Conservation (phyloP, 2,329 filamentous ascomycete species). For the Colletotrichum sp. region DNA sequence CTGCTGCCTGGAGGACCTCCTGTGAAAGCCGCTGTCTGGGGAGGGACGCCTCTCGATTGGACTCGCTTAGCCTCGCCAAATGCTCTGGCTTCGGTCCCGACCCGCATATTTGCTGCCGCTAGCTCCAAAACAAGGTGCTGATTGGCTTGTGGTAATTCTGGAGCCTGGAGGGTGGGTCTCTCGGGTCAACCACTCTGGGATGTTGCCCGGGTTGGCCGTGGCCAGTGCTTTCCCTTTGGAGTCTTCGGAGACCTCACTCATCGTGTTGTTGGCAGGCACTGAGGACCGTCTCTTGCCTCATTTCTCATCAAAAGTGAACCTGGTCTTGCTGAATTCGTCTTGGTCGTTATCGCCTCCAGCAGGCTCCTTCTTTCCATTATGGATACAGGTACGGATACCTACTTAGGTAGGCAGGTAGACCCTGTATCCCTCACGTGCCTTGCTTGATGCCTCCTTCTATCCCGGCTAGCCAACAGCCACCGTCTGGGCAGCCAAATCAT, state of each 20-base stretch:
- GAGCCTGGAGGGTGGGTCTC: constrained; percentile 9
- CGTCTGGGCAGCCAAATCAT: not conserved
- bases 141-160: not conserved
- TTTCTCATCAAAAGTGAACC: not conserved
- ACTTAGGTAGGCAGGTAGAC: not conserved
- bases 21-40: not conserved
- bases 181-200: not conserved
- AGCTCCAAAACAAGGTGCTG: not conserved
- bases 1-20: constrained; percentile 12
- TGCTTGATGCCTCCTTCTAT: not conserved
- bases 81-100: not conserved
- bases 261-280: not conserved
- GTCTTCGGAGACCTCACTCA: not conserved
- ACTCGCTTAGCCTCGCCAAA: constrained; percentile 1
- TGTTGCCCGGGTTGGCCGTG: not conserved
- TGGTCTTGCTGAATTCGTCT: not conserved
- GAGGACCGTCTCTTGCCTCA: not conserved
- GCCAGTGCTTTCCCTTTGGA: not conserved
- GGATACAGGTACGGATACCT: not conserved
- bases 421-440: not conserved
- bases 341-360: not conserved
- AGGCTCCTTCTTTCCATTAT: not conserved
- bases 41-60: not conserved
- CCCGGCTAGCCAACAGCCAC: not conserved
- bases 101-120: not conserved